A percentile compares a stretch with the other conserved stretches of the same genome.
Conservation (phyloP, 306 rosid species). For the Inga oerstediana region DNA sequence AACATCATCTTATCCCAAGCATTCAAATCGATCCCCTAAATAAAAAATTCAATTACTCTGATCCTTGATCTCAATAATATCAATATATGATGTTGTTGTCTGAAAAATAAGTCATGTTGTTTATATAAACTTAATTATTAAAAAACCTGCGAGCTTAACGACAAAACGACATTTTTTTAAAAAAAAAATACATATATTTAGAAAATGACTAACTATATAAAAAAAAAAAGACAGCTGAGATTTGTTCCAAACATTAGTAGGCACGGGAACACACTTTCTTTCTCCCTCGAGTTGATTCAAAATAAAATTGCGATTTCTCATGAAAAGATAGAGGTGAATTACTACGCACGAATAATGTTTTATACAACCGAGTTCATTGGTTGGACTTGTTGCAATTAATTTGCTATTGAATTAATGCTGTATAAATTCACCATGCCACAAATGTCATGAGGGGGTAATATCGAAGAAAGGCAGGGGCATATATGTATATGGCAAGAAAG, state of each 20-base stretch:
- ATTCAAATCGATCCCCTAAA: neutral
- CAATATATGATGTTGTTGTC: neutral
- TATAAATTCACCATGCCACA: neutral
- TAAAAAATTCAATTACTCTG: neutral
- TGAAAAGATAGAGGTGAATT: neutral
- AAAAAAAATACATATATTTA: neutral
- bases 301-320: neutral
- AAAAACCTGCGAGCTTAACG: neutral
- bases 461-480: slow-evolving; percentile 33
- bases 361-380: neutral
- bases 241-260: no score
- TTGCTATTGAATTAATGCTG: neutral
- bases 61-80: neutral
- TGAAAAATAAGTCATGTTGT: neutral
- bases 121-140: no score
- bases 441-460: slow-evolving; percentile 38
- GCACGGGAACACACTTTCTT: neutral
- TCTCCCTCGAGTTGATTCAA: neutral
- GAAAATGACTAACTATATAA: neutral
- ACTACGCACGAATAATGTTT: neutral
- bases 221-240: neutral
- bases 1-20: neutral
- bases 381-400: neutral
- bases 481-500: slow-evolving; percentile 13
- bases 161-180: neutral